Conservation (phyloP, 306 rosid species). For the Pachyrhizus erosus region DNA sequence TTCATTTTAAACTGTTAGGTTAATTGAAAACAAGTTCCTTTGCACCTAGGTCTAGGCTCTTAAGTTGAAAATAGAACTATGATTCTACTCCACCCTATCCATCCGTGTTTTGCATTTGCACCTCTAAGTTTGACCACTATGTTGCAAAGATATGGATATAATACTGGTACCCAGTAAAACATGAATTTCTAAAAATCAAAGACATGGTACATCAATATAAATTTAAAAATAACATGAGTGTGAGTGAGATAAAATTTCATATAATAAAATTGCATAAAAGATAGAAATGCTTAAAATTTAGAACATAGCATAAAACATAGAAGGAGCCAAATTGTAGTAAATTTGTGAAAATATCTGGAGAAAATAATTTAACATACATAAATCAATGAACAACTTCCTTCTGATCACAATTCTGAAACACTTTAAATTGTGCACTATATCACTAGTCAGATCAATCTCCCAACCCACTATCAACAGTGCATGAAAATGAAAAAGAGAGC, state of each 20-base stretch:
- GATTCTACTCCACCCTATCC: background rate
- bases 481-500: background rate
- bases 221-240: background rate
- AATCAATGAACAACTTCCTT: no score
- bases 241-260: background rate
- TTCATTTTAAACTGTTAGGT: background rate
- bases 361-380: background rate
- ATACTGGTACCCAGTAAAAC: background rate
- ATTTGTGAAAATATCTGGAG: no score
- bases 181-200: background rate
- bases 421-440: background rate
- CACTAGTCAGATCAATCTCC: background rate
- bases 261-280: background rate
- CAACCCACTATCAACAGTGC: background rate
- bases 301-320: background rate
- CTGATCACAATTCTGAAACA: background rate
- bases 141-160: background rate
- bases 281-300: background rate
- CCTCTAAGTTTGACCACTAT: background rate
- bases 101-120: background rate
- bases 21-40: background rate
- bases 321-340: background rate
- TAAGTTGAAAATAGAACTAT: background rate
- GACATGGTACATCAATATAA: background rate
- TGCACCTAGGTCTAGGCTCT: slow-evolving; percentile 15